Evolutionary conservation across 1,284 basidiomycete genomes (phyloP).

Genomic region (Jaminaea rosea): DNA sequence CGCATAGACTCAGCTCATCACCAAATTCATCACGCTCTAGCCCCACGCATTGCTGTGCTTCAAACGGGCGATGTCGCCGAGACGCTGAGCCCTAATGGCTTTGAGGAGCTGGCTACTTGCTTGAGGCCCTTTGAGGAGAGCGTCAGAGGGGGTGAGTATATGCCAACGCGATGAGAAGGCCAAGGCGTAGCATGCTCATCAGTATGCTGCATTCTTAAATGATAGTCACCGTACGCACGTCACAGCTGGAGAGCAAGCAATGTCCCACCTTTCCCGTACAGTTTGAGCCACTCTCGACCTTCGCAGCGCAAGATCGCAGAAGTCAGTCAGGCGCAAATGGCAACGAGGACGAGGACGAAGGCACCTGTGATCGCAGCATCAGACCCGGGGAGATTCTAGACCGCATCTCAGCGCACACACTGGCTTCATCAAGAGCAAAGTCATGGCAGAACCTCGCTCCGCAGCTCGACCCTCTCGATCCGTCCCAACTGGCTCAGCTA

Average conservation of each 20-base stretch:
- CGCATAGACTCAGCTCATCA: not conserved
- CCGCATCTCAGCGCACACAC: conserved; percentile 3
- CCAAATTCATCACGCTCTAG: conserved; percentile 28
- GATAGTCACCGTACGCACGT: conserved; percentile 34
- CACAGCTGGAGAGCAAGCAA: conserved; percentile 31
- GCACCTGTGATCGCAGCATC: not conserved
- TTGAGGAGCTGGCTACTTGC: conserved; percentile 25
- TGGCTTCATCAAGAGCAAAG: too few relatives aligned
- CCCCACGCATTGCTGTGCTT: conserved; percentile 38
- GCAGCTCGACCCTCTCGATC: conserved; percentile 1
- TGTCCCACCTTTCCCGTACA: conserved; percentile 33
- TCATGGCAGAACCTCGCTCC: conserved; percentile 5
- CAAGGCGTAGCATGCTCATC: too few relatives aligned
- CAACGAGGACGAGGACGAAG: not conserved
- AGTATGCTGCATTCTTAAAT: not conserved
- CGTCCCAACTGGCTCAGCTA: conserved; percentile 4
- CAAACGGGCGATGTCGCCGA: conserved; percentile 31
- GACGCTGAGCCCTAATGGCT: conserved; percentile 18
- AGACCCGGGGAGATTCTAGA: conserved; percentile 4
- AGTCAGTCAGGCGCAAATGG: conserved; percentile 1
- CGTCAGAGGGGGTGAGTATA: conserved; percentile 14
- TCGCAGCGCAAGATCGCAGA: conserved; percentile 2
- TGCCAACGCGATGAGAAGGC: not conserved
- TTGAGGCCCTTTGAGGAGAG: conserved; percentile 36
- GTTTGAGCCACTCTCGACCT: conserved; percentile 29